Evolutionary conservation across 2,329 filamentous ascomycete genomes (phyloP).

Genomic region (Aspergillus sp.): DNA sequence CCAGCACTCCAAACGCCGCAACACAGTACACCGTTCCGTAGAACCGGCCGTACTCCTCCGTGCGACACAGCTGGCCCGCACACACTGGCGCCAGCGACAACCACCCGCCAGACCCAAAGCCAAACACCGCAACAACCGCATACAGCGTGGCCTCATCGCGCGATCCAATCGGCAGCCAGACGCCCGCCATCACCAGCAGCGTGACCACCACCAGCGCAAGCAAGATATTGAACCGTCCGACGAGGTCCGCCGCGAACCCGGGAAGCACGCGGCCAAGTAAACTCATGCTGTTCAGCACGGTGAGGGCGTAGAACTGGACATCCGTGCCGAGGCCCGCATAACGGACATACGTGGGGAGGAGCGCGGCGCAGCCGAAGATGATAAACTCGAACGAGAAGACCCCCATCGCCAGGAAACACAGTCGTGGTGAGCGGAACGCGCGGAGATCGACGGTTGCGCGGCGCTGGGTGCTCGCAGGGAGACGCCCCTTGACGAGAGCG

Average conservation of each 20-base stretch:
- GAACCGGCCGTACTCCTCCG: conserved; percentile 48
- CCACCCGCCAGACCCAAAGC: conserved; percentile 50
- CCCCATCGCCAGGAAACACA: conserved; percentile 41
- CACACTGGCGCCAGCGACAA: conserved; percentile 47
- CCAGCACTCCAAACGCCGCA: conserved; percentile 44
- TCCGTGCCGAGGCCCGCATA: conserved; percentile 37
- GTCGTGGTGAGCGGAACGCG: conserved; percentile 41
- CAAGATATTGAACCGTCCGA: conserved; percentile 49
- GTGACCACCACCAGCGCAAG: conserved; percentile 35
- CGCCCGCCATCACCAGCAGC: conserved; percentile 39
- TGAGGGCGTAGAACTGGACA: conserved; percentile 45
- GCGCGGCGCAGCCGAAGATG: conserved; percentile 47
- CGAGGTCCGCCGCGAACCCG: conserved; percentile 41
- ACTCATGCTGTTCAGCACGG: conserved; percentile 45
- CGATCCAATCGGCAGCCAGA: conserved; percentile 48
- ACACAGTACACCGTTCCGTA: conserved; percentile 49
- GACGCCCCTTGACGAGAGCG: conserved; percentile 32
- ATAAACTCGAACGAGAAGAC: conserved; percentile 50
- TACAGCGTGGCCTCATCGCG: conserved; percentile 41
- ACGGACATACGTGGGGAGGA: conserved; percentile 46
- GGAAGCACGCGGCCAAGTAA: conserved; percentile 45
- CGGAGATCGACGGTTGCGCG: conserved; percentile 38
- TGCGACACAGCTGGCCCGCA: conserved; percentile 46
- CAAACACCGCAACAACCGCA: conserved; percentile 46
- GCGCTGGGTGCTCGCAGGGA: conserved; percentile 25